These are phyloP conservation scores for Dalbergia cultrata DNA, from an alignment of 306 rosid species.

Conservation along the genomic window DNA sequence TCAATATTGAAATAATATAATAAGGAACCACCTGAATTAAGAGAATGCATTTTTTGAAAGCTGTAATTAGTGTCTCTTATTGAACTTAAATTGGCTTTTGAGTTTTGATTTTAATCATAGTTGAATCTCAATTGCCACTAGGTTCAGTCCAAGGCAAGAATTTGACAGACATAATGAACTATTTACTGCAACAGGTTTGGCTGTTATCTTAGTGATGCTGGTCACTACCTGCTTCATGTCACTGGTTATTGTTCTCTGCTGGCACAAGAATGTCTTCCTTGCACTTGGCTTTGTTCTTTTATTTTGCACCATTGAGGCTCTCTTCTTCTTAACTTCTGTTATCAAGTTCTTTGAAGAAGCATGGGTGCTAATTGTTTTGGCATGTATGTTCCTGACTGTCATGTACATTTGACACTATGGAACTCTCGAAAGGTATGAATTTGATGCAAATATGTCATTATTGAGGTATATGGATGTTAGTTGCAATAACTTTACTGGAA, in stretches of 20 bases:
- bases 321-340: slow-evolving; percentile 81
- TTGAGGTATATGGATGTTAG: too few species aligned
- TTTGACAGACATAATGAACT: not conserved
- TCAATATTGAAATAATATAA: not conserved
- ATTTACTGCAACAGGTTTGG: slow-evolving; percentile 66
- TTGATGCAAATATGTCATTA: too few species aligned
- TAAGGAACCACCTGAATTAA: not conserved
- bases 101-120: not conserved
- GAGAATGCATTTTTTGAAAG: not conserved
- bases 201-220: slow-evolving; percentile 86
- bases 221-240: slow-evolving; percentile 92
- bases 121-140: not conserved
- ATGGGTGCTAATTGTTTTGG: slow-evolving; percentile 78
- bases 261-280: slow-evolving; percentile 68
- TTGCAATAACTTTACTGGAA: too few species aligned
- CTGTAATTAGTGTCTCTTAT: not conserved
- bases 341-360: slow-evolving; percentile 85
- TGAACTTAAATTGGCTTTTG: not conserved
- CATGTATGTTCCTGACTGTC: slow-evolving; percentile 55
- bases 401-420: slow-evolving; percentile 91
- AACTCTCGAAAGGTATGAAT: slow-evolving; percentile 72
- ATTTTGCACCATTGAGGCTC: slow-evolving; percentile 77
- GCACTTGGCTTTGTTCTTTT: slow-evolving; percentile 69
- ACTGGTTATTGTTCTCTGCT: slow-evolving; percentile 79
- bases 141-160: not conserved